These are phyloP conservation scores for Carex sylvatica DNA, from an alignment of 202 grass and related monocot genomes.

Conservation along the genomic window DNA sequence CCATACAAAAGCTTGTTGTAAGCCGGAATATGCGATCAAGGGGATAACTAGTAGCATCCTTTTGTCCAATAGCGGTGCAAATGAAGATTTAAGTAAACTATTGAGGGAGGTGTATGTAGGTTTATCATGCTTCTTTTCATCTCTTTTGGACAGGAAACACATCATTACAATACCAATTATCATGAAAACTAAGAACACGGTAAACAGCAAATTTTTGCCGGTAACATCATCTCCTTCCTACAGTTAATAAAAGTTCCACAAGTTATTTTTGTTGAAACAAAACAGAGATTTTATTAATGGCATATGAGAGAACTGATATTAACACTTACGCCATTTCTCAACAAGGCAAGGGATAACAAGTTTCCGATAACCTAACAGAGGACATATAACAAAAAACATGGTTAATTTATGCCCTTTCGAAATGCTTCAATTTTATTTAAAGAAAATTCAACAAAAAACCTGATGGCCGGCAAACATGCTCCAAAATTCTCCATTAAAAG, in stretches of 20 bases:
- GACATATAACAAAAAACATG: conserved; percentile 15
- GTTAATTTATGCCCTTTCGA: not conserved
- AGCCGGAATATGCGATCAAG: conserved; percentile 83
- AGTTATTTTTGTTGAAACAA: not conserved
- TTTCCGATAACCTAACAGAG: conserved; percentile 81
- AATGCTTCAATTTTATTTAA: not conserved
- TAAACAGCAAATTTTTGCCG: conserved; percentile 80
- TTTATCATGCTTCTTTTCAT: conserved; percentile 36
- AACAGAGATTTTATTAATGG: not conserved
- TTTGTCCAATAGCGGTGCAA: conserved; percentile 67
- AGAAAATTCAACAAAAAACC: conserved; percentile 23
- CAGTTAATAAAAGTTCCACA: conserved; percentile 27
- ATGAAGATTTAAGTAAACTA: conserved; percentile 63
- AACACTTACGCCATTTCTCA: conserved; percentile 51
- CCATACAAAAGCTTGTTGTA: conserved; percentile 96
- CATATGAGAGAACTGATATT: not conserved
- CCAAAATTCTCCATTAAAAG: conserved; percentile 98
- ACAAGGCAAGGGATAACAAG: conserved; percentile 82
- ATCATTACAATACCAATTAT: conserved; percentile 80
- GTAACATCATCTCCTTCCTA: conserved; percentile 62
- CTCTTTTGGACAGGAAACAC: conserved; percentile 86
- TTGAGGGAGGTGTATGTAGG: conserved; percentile 47
- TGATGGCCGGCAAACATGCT: conserved; percentile 85
- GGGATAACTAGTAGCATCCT: conserved; percentile 87
- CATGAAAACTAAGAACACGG: conserved; percentile 84